These are phyloP conservation scores for Aegilops umbellulata DNA, from an alignment of 176 grass and related monocot genomes.

Conservation along the genomic window DNA sequence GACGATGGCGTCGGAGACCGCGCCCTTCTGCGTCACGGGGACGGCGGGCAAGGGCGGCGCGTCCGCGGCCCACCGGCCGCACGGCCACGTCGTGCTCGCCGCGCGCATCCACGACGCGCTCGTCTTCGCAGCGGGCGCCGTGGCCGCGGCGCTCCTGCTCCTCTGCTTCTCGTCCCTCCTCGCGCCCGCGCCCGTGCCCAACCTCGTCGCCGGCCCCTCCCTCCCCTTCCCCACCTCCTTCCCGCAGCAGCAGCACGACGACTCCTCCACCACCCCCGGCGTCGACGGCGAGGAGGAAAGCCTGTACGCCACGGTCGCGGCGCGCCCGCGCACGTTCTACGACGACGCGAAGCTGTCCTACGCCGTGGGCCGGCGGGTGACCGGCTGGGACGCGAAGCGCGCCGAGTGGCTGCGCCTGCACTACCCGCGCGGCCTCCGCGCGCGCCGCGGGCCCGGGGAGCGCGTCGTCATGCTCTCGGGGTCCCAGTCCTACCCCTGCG, in stretches of 20 bases:
- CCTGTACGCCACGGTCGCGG: not conserved
- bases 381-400: slow-evolving; percentile 72
- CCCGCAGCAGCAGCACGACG: not conserved
- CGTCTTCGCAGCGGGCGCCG: slow-evolving; percentile 57
- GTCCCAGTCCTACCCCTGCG: slow-evolving; percentile 63
- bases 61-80: not conserved
- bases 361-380: slow-evolving; percentile 32
- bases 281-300: not conserved
- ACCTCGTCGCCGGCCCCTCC: slow-evolving; percentile 11
- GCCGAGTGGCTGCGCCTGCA: slow-evolving; percentile 51
- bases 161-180: slow-evolving; percentile 17
- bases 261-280: too few species aligned
- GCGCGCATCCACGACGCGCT: slow-evolving; percentile 32
- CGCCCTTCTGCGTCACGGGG: not conserved
- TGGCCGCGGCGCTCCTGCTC: slow-evolving; percentile 41
- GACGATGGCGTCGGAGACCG: not conserved
- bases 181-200: not conserved
- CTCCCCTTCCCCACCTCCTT: not conserved
- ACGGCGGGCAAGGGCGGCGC: not conserved
- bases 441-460: not conserved
- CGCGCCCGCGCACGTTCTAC: slow-evolving; percentile 32
- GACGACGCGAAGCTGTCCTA: slow-evolving; percentile 57
- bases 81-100: not conserved
- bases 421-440: not conserved
- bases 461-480: slow-evolving; percentile 68